These are phyloP conservation scores for Ilyonectria destructans DNA, from an alignment of 2,329 filamentous ascomycete species.

Conservation along the genomic window DNA sequence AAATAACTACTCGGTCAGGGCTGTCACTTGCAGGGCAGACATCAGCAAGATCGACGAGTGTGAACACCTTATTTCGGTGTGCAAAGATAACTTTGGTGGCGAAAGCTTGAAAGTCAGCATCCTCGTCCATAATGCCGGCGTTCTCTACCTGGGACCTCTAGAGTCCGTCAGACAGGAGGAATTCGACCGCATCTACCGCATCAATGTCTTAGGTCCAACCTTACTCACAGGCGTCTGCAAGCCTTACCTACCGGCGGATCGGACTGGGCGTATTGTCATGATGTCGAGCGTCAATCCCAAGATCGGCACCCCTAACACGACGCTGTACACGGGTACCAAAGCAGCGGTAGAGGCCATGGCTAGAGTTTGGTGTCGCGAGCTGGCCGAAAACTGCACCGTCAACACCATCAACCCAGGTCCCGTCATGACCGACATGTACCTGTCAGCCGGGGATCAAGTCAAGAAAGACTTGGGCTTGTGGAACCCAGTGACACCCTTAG, in stretches of 20 bases:
- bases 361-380: constrained; percentile 73
- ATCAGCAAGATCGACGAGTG: constrained; percentile 72
- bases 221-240: constrained; percentile 70
- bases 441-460: constrained; percentile 66
- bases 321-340: constrained; percentile 75
- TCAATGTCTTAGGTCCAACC: constrained; percentile 73
- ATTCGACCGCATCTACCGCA: constrained; percentile 69
- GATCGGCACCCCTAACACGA: constrained; percentile 69
- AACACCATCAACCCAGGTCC: constrained; percentile 70
- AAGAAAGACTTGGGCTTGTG: constrained; percentile 59
- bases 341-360: constrained; percentile 76
- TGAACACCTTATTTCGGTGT: constrained; percentile 68
- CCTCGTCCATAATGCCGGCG: constrained; percentile 73
- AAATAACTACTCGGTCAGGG: constrained; percentile 62
- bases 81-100: constrained; percentile 62
- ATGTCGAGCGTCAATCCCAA: constrained; percentile 69
- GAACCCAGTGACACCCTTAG: constrained; percentile 66
- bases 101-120: constrained; percentile 67
- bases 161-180: constrained; percentile 64
- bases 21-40: constrained; percentile 74
- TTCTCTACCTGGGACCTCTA: constrained; percentile 64
- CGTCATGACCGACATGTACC: constrained; percentile 59
- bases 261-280: constrained; percentile 72
- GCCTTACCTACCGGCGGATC: constrained; percentile 70
- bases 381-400: constrained; percentile 71